Conservation (phyloP, 257 asterid species). For the Linaria vulgaris region DNA sequence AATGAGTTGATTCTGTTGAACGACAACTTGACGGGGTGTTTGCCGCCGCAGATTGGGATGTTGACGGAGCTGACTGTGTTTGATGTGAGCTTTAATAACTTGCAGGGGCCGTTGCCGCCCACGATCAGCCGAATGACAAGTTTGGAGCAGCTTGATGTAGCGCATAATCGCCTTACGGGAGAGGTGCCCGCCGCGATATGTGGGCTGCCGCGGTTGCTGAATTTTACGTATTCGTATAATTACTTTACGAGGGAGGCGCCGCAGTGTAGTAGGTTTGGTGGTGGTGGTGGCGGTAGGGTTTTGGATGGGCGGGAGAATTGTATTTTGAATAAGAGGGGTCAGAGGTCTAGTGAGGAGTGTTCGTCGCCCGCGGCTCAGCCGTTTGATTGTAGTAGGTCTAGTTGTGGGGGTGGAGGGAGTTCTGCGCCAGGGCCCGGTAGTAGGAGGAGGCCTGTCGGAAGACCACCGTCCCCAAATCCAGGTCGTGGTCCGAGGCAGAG, state of each 20-base stretch:
- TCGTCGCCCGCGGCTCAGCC: slow-evolving; percentile 68
- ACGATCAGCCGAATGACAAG: slow-evolving; percentile 47
- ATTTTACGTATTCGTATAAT: slow-evolving; percentile 60
- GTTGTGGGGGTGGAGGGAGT: slow-evolving; percentile 32
- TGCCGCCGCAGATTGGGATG: slow-evolving; percentile 60
- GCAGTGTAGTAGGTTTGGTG: slow-evolving; percentile 38
- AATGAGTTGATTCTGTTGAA: slow-evolving; percentile 58
- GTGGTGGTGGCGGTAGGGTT: slow-evolving; percentile 29
- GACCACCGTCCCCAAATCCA: slow-evolving; percentile 1
- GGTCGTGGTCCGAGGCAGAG: not conserved
- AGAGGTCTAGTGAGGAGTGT: slow-evolving; percentile 35
- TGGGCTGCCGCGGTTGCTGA: slow-evolving; percentile 53
- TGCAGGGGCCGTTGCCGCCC: slow-evolving; percentile 57
- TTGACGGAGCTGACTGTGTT: slow-evolving; percentile 54
- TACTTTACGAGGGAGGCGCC: slow-evolving; percentile 60
- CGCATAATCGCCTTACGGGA: slow-evolving; percentile 60
- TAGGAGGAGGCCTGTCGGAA: slow-evolving; percentile 1
- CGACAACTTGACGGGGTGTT: slow-evolving; percentile 68
- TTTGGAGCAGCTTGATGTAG: slow-evolving; percentile 59
- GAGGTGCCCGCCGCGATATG: slow-evolving; percentile 55
- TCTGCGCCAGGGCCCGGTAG: slow-evolving; percentile 9
- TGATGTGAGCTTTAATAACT: slow-evolving; percentile 59
- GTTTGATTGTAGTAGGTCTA: slow-evolving; percentile 63
- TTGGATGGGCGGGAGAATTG: slow-evolving; percentile 39
- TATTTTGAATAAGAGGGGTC: slow-evolving; percentile 26